Base-by-base conservation (phyloP, 2,329 filamentous ascomycete species). In the Aciculosporium take region DNA sequence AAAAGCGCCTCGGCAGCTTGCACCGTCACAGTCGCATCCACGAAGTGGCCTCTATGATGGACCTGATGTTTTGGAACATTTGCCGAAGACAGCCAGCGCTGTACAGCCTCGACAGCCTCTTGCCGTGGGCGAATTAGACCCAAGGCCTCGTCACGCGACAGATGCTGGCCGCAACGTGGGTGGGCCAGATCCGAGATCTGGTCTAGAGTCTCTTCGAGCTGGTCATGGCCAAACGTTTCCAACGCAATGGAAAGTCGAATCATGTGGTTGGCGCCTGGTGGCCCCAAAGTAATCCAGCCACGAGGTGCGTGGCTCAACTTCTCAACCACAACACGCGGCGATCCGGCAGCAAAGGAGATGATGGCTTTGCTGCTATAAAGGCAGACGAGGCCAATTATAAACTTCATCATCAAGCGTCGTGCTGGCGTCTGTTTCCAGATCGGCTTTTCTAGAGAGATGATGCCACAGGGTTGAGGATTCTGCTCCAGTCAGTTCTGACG, bases 161-260 rank as follows among this genome's bases (percentile, higher is more conserved):
- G 62, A 47, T 73, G 64, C 33, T 64, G 59, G 15, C 72, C 70
- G 44, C 74, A 74, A 15, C 58, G 61, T 1, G 52, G 42, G 42
- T 67, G 60, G 4, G 54, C 57, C 0, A 71, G 71, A 0, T 69
- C 66, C 2, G 70, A 71, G 47, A 74, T 64, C 18, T 68, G 59
- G 33, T 64, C 47, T 9, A 74, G 56, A 2, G 64, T 61, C 37
- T 62, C 54, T 41, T 71, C 68, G 21, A 74, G 42, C 2, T 50
- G 33, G 1, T 50, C 35, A 1, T 46, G 41, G 29, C 53, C 48
- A 7, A 49, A 45, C 2, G 56, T 46, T 5, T 51, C 45, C 12
- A 62, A 48, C 13, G 52, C 53, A 34, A 62, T 56, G 32, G 56
- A 58, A 31, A 61, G 45, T 9, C 55, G 46, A 37, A 58, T 51